Evolutionary conservation across 345 rosid species (phyloP).

Genomic region (Alliaria petiolata): DNA sequence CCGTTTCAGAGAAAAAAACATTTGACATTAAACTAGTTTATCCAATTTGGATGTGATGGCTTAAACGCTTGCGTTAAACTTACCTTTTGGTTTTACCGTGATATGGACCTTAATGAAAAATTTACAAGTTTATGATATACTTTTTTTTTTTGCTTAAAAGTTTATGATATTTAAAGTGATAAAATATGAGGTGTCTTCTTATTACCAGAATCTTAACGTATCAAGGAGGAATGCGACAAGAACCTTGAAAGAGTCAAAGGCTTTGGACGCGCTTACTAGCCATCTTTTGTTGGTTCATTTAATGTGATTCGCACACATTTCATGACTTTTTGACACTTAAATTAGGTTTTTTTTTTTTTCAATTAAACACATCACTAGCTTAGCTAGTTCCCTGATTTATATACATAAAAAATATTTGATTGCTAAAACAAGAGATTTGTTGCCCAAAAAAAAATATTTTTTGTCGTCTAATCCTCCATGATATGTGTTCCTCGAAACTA

Average conservation of each 20-base stretch:
- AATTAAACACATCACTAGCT: constrained; percentile 3
- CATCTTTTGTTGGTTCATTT: constrained; percentile 19
- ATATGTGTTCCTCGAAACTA: constrained; percentile 10
- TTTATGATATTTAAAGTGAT: too few species aligned
- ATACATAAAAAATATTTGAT: not conserved
- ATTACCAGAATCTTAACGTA: constrained; percentile 19
- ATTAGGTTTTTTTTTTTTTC: not conserved
- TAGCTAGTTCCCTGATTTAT: not conserved
- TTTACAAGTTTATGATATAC: not conserved
- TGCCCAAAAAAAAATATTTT: not conserved
- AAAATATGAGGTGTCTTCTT: not conserved
- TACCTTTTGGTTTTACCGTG: not conserved
- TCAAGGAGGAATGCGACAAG: constrained; percentile 28
- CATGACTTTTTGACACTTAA: constrained; percentile 29
- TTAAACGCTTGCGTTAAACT: not conserved
- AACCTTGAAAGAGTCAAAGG: constrained; percentile 29
- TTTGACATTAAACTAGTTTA: not conserved
- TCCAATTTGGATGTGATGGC: not conserved
- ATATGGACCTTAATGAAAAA: not conserved
- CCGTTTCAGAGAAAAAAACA: not conserved
- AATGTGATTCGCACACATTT: constrained; percentile 33
- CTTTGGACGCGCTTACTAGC: constrained; percentile 32
- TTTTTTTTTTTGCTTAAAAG: not conserved
- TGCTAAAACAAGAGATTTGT: constrained; percentile 4
- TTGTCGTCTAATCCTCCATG: not conserved